phyloP scores from a whole-genome alignment of 495 filamentous ascomycete genomes.

The Neurospora sp. region DNA sequence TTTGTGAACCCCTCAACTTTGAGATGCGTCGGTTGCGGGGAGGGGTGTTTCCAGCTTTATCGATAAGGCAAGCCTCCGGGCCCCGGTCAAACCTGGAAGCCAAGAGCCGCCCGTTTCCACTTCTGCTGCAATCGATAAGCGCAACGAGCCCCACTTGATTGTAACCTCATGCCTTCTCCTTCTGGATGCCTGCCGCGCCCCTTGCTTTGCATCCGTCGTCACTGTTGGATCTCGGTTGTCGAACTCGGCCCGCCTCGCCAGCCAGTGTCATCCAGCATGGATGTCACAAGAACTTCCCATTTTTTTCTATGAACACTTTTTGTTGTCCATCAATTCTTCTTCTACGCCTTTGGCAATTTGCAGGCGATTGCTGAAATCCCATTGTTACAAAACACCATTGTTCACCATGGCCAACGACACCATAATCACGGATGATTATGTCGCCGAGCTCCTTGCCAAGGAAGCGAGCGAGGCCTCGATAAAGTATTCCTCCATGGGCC shows the following conservation, averaged over 20 bases:
- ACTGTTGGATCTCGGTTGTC: neutral
- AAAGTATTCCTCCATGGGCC: slow-evolving; percentile 62
- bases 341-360: neutral
- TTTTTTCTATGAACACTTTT: neutral
- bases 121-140: neutral
- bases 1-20: neutral
- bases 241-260: neutral
- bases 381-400: neutral
- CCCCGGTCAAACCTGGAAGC: neutral
- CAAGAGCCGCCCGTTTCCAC: neutral
- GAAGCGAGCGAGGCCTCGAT: slow-evolving; percentile 61
- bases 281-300: neutral
- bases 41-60: neutral
- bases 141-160: neutral
- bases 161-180: neutral
- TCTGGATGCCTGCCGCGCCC: neutral
- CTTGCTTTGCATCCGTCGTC: neutral
- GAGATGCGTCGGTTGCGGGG: neutral
- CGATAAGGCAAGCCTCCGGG: neutral
- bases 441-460: slow-evolving; percentile 60
- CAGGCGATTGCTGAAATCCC: neutral
- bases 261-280: neutral
- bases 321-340: neutral
- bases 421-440: slow-evolving; percentile 59
- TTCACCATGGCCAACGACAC: slow-evolving; percentile 28